Percentiles rank a stretch among this genome's conserved stretches.
Evolutionary conservation across 2,329 filamentous ascomycete genomes (phyloP).

Genomic region (Paecilomyces formosus): DNA sequence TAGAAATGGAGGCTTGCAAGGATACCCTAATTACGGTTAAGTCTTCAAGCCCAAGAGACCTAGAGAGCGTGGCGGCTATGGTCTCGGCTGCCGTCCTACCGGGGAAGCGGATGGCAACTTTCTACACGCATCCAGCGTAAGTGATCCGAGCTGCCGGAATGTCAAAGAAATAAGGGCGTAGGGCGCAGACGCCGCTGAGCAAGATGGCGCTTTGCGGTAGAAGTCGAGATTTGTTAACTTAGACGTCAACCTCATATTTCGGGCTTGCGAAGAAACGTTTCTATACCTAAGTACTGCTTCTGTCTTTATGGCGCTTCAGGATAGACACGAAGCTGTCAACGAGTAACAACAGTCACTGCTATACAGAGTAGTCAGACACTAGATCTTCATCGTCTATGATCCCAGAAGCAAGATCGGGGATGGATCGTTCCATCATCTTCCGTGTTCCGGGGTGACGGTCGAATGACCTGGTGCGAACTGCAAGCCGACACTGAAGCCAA

Average conservation of each 20-base stretch:
- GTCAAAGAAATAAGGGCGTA: neutral
- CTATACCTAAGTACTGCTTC: neutral
- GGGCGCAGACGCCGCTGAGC: neutral
- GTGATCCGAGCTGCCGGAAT: neutral
- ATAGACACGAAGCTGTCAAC: neutral
- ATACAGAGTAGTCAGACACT: neutral
- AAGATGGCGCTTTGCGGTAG: neutral
- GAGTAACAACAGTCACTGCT: neutral
- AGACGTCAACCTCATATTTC: neutral
- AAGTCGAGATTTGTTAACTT: neutral
- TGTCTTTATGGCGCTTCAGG: neutral
- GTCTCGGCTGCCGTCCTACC: too few species aligned
- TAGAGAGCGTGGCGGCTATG: too few species aligned
- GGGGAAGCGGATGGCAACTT: too few species aligned
- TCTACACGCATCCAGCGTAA: too few species aligned
- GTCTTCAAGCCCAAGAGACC: too few species aligned
- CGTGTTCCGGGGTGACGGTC: neutral
- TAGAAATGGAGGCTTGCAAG: too few species aligned
- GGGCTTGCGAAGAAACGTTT: neutral
- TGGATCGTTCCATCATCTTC: neutral
- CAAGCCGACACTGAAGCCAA: neutral
- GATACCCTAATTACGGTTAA: too few species aligned
- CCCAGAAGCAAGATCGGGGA: neutral
- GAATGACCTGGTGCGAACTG: neutral
- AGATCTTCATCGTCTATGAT: neutral